Conservation (phyloP, 2,329 filamentous ascomycete genomes). For the Geosmithia putterillii region DNA sequence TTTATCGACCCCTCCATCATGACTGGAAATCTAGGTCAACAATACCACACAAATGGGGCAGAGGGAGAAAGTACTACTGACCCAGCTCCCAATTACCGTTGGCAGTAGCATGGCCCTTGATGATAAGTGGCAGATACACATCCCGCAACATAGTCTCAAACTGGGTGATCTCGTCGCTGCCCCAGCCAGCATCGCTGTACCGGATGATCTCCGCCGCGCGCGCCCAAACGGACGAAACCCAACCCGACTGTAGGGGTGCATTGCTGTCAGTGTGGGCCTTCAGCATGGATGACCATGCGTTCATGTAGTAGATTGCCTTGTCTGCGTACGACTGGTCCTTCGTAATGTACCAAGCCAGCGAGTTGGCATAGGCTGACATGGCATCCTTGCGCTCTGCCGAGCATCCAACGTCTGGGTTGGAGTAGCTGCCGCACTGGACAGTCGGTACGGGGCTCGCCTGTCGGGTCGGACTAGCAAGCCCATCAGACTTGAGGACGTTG, state of each 20-base stretch:
- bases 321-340: slow-evolving; percentile 7
- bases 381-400: slow-evolving; percentile 10
- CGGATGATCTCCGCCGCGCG: slow-evolving; percentile 12
- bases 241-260: slow-evolving; percentile 12
- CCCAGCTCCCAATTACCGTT: slow-evolving; percentile 11
- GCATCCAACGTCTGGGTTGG: slow-evolving; percentile 11
- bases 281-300: slow-evolving; percentile 10
- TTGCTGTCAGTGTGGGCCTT: slow-evolving; percentile 11
- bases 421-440: slow-evolving; percentile 10
- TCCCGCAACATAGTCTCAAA: slow-evolving; percentile 11
- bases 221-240: slow-evolving; percentile 12
- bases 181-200: slow-evolving; percentile 12
- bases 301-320: slow-evolving; percentile 12
- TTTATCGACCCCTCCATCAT: slow-evolving; percentile 8
- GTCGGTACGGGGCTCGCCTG: slow-evolving; percentile 3
- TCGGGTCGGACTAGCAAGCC: no score
- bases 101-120: slow-evolving; percentile 5
- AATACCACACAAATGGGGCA: neutral
- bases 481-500: no score
- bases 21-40: neutral
- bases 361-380: slow-evolving; percentile 11
- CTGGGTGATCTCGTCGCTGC: slow-evolving; percentile 4
- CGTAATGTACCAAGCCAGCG: slow-evolving; percentile 11
- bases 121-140: slow-evolving; percentile 10
- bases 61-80: slow-evolving; percentile 5